phyloP scores from a whole-genome alignment of 2,329 filamentous ascomycete species.

The Aspergillus texensis region DNA sequence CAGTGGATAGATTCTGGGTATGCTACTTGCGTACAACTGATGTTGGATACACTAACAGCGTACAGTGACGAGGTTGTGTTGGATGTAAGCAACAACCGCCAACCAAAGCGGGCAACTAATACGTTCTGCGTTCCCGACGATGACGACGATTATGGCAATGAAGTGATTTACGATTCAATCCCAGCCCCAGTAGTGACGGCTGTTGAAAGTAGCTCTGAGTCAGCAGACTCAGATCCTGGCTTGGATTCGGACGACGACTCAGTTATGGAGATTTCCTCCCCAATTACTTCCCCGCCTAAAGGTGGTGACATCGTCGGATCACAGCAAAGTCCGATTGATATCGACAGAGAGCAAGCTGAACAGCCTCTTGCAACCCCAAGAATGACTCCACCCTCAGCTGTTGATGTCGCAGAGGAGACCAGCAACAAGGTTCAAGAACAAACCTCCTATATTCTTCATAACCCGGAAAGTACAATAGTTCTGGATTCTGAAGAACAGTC shows the following conservation, averaged over 20 bases:
- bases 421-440: slow-evolving; percentile 6
- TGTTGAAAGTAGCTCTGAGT: slow-evolving; percentile 12
- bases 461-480: slow-evolving; percentile 9
- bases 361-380: slow-evolving; percentile 26
- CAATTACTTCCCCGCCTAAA: slow-evolving; percentile 26
- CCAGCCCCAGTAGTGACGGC: slow-evolving; percentile 7
- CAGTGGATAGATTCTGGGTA: slow-evolving; percentile 32
- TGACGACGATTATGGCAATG: slow-evolving; percentile 38
- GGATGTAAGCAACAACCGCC: not conserved
- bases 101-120: slow-evolving; percentile 30
- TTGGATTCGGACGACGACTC: slow-evolving; percentile 25
- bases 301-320: slow-evolving; percentile 13
- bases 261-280: slow-evolving; percentile 25
- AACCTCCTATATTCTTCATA: slow-evolving; percentile 7
- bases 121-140: slow-evolving; percentile 46
- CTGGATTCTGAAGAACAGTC: slow-evolving; percentile 10
- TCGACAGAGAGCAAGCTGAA: slow-evolving; percentile 17
- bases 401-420: slow-evolving; percentile 1
- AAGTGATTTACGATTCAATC: slow-evolving; percentile 9
- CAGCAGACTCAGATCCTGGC: slow-evolving; percentile 13
- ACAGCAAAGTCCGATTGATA: slow-evolving; percentile 18
- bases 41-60: slow-evolving; percentile 13
- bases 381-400: slow-evolving; percentile 24
- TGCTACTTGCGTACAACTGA: not conserved
- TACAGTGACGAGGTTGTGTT: slow-evolving; percentile 11